Evolutionary conservation across 352 stramenopile species (phyloP), one percentile per base, ranked within the genome.

Genomic region (Globisporangium camurandrum): DNA sequence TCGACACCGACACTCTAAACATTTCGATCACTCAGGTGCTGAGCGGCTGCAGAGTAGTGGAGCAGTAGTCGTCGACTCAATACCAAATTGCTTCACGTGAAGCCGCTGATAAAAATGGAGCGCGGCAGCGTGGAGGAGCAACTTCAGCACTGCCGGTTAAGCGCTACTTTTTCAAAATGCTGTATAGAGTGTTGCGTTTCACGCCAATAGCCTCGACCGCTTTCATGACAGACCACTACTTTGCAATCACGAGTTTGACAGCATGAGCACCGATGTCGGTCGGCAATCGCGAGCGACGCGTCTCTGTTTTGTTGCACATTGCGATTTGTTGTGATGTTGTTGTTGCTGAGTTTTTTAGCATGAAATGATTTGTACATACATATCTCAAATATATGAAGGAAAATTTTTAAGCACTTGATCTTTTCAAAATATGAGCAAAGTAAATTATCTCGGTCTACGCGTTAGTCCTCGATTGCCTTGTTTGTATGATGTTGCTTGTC

Each of bases 261-360:
- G 19, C 37, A 23, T 19, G 37, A 16, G 9, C 8, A 9, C 37
- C 8, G 14, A 26, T 24, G 17, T 43, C 37, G 20, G 9, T 7
- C 17, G 37, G 24, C 8, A 2, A 16, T 12, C 37, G 14, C 9
- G 33, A 10, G 33, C n/a, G 10, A 16, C n/a, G 33, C 8, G 8
- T 12, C 33, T 38, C 9, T 38, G n/a, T 14, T 5, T 16, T 38
- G 0, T 0, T 38, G 33, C n/a, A n/a, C n/a, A n/a, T n/a, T n/a
- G n/a, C n/a, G n/a, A n/a, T 38, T 38, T 11, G 30, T 34, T 11
- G 30, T 11, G 30, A 12, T 6, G 6, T 6, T 44, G 30, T 11
- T 34, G 30, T 77, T 34, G 85, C 84, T 23, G 92, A 69, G 47
- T 96, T n/a, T n/a, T n/a, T n/a, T n/a, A n/a, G n/a, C n/a, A n/a